Base-by-base conservation (phyloP, 208 protist species). In the Phytomonas serpens region DNA sequence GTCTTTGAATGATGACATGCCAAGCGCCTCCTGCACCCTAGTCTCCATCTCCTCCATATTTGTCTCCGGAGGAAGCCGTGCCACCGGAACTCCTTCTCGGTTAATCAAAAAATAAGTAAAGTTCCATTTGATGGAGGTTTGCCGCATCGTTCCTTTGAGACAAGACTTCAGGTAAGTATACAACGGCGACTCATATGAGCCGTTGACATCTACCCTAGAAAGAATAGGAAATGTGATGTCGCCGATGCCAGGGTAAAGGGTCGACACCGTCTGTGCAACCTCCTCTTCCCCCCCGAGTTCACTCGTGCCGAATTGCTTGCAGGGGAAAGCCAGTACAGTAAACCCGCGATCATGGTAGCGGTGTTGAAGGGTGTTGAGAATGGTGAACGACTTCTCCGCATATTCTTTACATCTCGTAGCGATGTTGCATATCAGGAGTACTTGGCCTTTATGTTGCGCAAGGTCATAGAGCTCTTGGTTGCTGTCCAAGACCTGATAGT, bases 61-160 rank as follows among this genome's bases (percentile, higher is more conserved):
- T 4, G 85, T 74, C 23, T 86, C 88, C 32, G 88, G 88, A 0
- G 88, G 83, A 74, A 90, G 94, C 69, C 91, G 88, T 31, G 66
- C 61, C 69, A 92, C 82, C 29, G 85, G 77, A n/a, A 83, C 67
- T 27, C 91, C 91, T 63, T 93, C 77, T 42, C 75, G 69, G 71
- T 94, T 80, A 63, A 91, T 77, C 47, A 97, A 78, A 71, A 98
- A 98, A 19, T 89, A 95, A 5, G 93, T 96, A 81, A 98, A 98
- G 80, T 98, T 98, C 94, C 95, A 97, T 79, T 95, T 97, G 66
- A 98, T 87, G 4, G 80, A 36, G 14, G 80, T 84, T 32, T 72
- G 83, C 33, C 87, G 83, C 30, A 91, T 64, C 29, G 85, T 61
- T 32, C 93, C 93, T 69, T 85, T 76, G 52, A 79, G 63, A 23